Percentiles rank a stretch among this genome's conserved stretches.
Conservation (phyloP, 257 asterid genomes). For the Pogostemon cablin region DNA sequence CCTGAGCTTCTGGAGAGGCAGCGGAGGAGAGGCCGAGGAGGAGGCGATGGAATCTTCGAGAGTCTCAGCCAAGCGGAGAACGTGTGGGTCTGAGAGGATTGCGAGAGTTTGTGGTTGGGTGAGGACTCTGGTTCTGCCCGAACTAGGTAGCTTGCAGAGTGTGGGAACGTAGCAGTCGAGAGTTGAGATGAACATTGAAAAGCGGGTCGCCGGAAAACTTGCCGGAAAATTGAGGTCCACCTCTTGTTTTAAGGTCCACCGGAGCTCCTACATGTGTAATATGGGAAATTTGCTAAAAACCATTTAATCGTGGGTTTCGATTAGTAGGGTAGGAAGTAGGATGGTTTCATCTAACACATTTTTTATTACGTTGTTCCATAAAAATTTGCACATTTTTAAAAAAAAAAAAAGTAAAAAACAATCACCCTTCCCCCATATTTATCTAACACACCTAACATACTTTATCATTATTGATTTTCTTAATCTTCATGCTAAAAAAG, state of each 20-base stretch:
- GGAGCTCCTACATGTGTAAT: no score
- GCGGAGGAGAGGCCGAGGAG: constrained; percentile 50
- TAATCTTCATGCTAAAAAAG: no score
- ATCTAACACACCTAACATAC: no score
- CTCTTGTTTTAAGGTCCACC: constrained; percentile 14
- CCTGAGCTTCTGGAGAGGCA: constrained; percentile 68
- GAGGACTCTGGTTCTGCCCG: constrained; percentile 36
- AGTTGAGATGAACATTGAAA: constrained; percentile 53
- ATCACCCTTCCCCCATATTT: no score
- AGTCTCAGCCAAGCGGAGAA: constrained; percentile 84
- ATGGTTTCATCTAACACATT: no score
- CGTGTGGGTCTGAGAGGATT: constrained; percentile 80
- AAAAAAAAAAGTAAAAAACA: no score
- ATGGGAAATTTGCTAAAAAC: no score
- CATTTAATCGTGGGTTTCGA: no score
- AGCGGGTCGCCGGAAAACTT: constrained; percentile 18
- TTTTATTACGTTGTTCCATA: no score
- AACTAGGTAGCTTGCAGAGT: constrained; percentile 34
- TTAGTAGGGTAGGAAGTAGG: no score
- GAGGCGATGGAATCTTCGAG: constrained; percentile 73
- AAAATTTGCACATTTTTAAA: no score
- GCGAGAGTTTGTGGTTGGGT: constrained; percentile 42
- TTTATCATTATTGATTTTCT: no score
- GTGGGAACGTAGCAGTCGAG: constrained; percentile 39
- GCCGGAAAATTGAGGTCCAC: constrained; percentile 17